Evolutionary conservation across 768 basidiomycete species (phyloP).

Genomic region (Suillus bovinus): DNA sequence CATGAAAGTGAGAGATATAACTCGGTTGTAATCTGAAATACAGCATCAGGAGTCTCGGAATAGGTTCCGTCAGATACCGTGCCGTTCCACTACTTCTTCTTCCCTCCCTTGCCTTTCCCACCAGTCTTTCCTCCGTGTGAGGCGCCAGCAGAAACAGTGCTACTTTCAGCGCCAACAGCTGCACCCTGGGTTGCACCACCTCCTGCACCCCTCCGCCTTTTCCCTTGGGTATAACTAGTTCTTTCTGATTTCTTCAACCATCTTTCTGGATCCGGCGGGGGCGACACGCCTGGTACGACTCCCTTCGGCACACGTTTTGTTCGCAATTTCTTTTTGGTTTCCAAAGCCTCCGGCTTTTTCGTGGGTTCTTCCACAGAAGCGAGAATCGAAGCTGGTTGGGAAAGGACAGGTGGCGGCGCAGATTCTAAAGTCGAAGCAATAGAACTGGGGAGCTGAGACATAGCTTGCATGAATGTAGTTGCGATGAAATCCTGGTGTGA

Average conservation of each 20-base stretch:
- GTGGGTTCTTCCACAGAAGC: constrained; percentile 28
- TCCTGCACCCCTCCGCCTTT: constrained; percentile 52
- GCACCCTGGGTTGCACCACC: constrained; percentile 72
- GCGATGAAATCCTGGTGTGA: constrained; percentile 84
- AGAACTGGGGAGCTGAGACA: constrained; percentile 59
- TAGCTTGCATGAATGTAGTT: constrained; percentile 60
- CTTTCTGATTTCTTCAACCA: constrained; percentile 89
- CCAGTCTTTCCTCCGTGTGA: constrained; percentile 35
- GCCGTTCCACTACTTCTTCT: constrained; percentile 51
- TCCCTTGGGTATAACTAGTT: constrained; percentile 51
- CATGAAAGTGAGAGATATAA: neutral
- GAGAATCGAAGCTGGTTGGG: constrained; percentile 33
- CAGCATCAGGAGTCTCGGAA: neutral
- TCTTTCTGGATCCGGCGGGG: constrained; percentile 81
- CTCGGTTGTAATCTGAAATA: neutral
- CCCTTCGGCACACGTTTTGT: constrained; percentile 71
- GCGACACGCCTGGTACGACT: constrained; percentile 78
- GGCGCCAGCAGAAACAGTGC: constrained; percentile 9
- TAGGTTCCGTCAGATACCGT: neutral
- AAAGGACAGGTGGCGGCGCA: constrained; percentile 53
- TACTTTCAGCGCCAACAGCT: constrained; percentile 30
- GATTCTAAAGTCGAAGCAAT: constrained; percentile 58
- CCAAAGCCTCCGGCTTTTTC: constrained; percentile 38
- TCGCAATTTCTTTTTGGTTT: constrained; percentile 50
- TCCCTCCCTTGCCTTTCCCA: constrained; percentile 60